A percentile compares a stretch with the other conserved stretches of the same genome.
These are phyloP conservation scores for Amanita molliuscula DNA, from an alignment of 768 basidiomycete species.

Conservation along the genomic window DNA sequence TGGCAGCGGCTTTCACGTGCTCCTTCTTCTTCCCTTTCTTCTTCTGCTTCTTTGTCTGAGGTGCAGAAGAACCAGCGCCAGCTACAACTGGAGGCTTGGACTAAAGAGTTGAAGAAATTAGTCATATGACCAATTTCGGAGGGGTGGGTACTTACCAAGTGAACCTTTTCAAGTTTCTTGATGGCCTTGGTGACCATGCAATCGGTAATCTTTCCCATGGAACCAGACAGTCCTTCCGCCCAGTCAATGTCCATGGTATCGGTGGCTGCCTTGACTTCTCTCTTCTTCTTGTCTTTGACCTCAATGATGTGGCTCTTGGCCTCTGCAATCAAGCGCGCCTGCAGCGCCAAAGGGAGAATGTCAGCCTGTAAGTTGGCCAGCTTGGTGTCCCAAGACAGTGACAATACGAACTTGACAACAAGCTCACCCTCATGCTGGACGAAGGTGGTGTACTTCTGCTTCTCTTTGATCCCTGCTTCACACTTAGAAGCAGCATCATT, in stretches of 20 bases:
- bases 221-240: neutral
- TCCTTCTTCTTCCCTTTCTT: neutral
- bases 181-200: neutral
- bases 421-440: neutral
- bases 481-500: neutral
- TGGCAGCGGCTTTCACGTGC: too few relatives aligned
- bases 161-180: neutral
- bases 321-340: neutral
- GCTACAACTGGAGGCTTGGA: too few relatives aligned
- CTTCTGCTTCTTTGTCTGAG: neutral
- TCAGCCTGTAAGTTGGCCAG: too few relatives aligned
- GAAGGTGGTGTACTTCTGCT: neutral
- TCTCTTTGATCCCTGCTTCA: neutral
- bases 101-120: too few relatives aligned
- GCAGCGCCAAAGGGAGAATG: neutral
- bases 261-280: neutral
- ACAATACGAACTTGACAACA: too few relatives aligned
- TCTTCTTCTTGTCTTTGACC: neutral
- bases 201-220: neutral
- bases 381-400: too few relatives aligned
- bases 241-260: neutral
- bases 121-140: too few relatives aligned
- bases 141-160: too few relatives aligned
- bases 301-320: neutral
- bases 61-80: neutral